Conservation (phyloP, 1,284 basidiomycete genomes). For the Sanghuangporus weigelae region DNA sequence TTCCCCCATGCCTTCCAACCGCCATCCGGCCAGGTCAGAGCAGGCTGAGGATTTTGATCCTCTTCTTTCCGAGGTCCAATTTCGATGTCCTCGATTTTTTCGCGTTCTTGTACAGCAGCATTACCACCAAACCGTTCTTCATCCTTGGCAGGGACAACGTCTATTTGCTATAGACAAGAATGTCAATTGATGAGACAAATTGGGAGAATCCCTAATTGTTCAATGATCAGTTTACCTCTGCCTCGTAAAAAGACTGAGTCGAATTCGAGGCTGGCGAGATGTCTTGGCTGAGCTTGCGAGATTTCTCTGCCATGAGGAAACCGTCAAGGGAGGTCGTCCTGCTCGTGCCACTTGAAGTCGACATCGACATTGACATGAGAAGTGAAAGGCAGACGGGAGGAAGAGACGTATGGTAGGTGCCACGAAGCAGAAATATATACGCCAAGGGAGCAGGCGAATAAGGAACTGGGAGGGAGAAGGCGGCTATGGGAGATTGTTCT, state of each 20-base stretch:
- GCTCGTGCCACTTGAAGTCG: slow-evolving; percentile 7
- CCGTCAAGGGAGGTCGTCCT: slow-evolving; percentile 1
- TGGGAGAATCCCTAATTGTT: neutral
- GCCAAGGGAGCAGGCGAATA: neutral
- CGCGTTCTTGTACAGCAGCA: neutral
- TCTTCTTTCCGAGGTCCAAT: neutral
- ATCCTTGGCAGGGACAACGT: neutral
- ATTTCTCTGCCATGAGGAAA: neutral
- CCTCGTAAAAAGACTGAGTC: neutral
- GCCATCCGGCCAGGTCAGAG: slow-evolving; percentile 19
- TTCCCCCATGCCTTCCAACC: slow-evolving; percentile 19
- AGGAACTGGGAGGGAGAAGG: neutral
- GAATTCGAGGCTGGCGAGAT: slow-evolving; percentile 4
- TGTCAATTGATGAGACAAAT: neutral
- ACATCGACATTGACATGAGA: neutral
- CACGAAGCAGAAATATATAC: neutral
- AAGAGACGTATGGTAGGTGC: neutral
- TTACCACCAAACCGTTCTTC: neutral
- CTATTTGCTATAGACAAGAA: neutral
- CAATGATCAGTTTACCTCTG: neutral
- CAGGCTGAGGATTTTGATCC: neutral
- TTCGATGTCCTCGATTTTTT: neutral
- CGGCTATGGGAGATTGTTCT: neutral
- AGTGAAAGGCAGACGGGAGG: neutral
- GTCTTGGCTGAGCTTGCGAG: neutral